Base-by-base conservation (phyloP, 2,329 filamentous ascomycete genomes). In the Bipolaris oryzae region DNA sequence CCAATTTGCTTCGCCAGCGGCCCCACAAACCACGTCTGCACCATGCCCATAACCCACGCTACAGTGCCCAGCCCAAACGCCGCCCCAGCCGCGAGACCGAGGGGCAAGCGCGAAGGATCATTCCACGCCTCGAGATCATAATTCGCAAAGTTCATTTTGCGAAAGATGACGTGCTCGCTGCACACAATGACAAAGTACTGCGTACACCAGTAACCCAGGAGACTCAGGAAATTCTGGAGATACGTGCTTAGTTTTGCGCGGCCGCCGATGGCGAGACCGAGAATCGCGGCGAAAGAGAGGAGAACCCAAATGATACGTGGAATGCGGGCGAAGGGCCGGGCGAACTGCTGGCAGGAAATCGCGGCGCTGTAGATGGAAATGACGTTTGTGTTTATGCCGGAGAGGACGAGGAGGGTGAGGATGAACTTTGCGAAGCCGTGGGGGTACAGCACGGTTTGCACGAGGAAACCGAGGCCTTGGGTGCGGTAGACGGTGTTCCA, bases 21-120 rank as follows among this genome's bases (percentile, higher is more conserved):
- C 2, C 82, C 83, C 20, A 82, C 73, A 62, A 81, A 85, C 80
- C 81, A 85, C 0, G 82, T 85, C 73, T 85, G 80, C 44, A 78
- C 79, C 84, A 87, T 87, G 1, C 84, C 85, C 66, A 87, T 75
- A 20, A 84, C 76, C 75, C 82, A 85, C 7, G 73, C 74, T 5
- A 77, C 58, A 1, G 78, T 70, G 5, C 78, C 77, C 0, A 79
- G 57, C 1, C 69, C 63, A 49, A 81, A 77, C 4, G 77, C 74
- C 1, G 69, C 56, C 5, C 73, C 71, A 2, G 73, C 79, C 6
- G 78, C 79, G 44, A 78, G 69, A 7, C 80, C 80, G 6, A 75
- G 53, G 1, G 80, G 80, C 37, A 82, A 65, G 31, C 73, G 69
- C n/a, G 58, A 63, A 0, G 77, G 78, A 39, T 79, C 72, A 49